Conservation (phyloP, 2,329 filamentous ascomycete species). For the Neofusicoccum sp. region DNA sequence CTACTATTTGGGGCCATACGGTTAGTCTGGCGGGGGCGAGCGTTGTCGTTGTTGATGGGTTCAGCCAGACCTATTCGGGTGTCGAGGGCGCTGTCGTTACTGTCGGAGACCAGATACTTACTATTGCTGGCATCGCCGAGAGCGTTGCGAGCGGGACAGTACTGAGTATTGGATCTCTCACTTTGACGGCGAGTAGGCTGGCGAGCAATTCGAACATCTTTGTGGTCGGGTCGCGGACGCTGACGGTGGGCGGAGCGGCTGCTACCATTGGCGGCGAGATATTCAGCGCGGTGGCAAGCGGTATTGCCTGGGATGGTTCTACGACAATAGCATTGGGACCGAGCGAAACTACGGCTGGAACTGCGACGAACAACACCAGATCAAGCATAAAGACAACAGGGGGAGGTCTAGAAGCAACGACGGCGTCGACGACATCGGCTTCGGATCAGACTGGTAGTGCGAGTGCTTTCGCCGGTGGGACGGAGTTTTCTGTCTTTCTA, state of each 20-base stretch:
- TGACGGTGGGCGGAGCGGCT: background rate
- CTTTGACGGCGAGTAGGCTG: background rate
- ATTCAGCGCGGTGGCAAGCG: background rate
- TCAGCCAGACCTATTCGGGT: background rate
- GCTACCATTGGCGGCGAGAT: background rate
- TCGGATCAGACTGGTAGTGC: too few relatives aligned
- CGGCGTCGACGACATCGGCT: too few relatives aligned
- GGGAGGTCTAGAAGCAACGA: too few relatives aligned
- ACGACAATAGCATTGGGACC: background rate
- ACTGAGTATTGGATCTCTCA: background rate
- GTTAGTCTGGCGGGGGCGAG: background rate
- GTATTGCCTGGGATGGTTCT: background rate
- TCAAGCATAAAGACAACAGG: too few relatives aligned
- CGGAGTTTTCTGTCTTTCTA: too few relatives aligned
- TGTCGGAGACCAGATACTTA: background rate
- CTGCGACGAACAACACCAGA: too few relatives aligned
- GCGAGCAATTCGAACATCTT: background rate
- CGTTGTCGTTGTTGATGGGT: background rate
- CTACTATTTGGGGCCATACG: background rate
- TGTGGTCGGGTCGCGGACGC: background rate
- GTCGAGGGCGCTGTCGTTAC: background rate
- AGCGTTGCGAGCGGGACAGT: background rate
- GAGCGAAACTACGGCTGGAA: too few relatives aligned
- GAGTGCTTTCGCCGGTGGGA: too few relatives aligned
- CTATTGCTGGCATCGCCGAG: background rate